Base-by-base conservation (phyloP, 2,329 filamentous ascomycete genomes). In the Fusarium denticulatum region DNA sequence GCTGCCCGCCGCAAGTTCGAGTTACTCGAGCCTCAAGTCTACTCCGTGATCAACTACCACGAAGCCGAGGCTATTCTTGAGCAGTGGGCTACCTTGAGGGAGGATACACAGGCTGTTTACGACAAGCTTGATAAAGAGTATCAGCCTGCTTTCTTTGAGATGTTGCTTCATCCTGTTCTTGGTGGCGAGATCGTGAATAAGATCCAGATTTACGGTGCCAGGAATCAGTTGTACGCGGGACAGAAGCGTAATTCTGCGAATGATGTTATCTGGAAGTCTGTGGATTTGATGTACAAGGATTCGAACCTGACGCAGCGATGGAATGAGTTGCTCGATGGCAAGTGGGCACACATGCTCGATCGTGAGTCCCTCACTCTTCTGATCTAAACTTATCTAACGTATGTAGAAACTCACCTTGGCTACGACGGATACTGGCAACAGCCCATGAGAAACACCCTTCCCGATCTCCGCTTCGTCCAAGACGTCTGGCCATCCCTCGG, bases 371-470 rank as follows among this genome's bases (percentile, higher is more conserved):
- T 28, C 0, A 8, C 11, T 7, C 4, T 22, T 2, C 11, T 20
- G 2, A 10, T 16, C 5, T 36, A 11, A 24, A 16, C 20, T 7
- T 1, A 5, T 0, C 65, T 73, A 2, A 73, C 45, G 0, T 22
- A 1, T 12, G 2, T 40, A 83, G 82, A 88, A 82, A 88, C 86
- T 0, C 88, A 89, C 73, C 80, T 89, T 14, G 87, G 87, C 26
- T 89, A 87, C 52, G 83, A 88, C 59, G 85, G 83, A 1, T 79
- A 80, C 79, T 89, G 91, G 91, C 92, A 94, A 80, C 91, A 93
- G 78, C 91, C 92, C 3, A 93, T 93, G 91, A 85, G 91, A 39
- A 92, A 94, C 77, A 87, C 87, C 0, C 86, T 92, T 3, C 91
- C 91, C 0, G 86, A 88, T 11, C 64, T 80, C 26, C 52, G 70